phyloP scores from a whole-genome alignment of 208 protist species.

The Leishmania braziliensis region DNA sequence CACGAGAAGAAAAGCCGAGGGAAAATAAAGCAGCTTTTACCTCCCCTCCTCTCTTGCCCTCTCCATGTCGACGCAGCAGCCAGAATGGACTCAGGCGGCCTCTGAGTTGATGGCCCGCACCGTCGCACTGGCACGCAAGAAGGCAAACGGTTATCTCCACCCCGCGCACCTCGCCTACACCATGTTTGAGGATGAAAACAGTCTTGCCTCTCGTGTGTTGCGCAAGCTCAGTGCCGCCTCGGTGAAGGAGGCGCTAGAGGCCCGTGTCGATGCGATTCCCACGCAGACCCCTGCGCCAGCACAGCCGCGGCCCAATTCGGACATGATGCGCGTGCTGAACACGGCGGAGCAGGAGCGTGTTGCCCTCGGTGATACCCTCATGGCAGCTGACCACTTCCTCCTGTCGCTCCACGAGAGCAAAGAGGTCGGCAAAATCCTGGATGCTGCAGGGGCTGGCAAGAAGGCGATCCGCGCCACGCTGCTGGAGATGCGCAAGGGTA shows the following conservation, averaged over 20 bases:
- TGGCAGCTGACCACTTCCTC: constrained; percentile 84
- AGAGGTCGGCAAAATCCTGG: constrained; percentile 61
- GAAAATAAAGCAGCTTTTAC: not conserved
- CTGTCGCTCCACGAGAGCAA: constrained; percentile 69
- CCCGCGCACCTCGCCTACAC: constrained; percentile 60
- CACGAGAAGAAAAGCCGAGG: not conserved
- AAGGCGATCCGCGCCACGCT: constrained; percentile 61
- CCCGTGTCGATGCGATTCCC: constrained; percentile 47
- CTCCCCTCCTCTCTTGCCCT: not conserved
- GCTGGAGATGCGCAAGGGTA: constrained; percentile 84
- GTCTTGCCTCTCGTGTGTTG: constrained; percentile 63
- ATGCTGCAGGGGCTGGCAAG: constrained; percentile 63
- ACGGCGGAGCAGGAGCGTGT: constrained; percentile 81
- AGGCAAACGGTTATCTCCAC: constrained; percentile 67
- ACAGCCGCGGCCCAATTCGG: constrained; percentile 63
- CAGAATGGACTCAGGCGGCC: constrained; percentile 72
- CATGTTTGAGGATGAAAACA: constrained; percentile 67
- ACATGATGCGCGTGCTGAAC: constrained; percentile 81
- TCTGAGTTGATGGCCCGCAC: constrained; percentile 50
- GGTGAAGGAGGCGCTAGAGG: constrained; percentile 58
- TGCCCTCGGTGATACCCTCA: constrained; percentile 66
- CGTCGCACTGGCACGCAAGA: constrained; percentile 48
- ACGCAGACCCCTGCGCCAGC: constrained; percentile 66
- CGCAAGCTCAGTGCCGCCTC: constrained; percentile 57
- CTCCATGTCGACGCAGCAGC: constrained; percentile 36